A percentile compares a stretch with the other conserved stretches of the same genome.
Evolutionary conservation across 1,139 yeast genomes (phyloP).

Genomic region (Yamadazyma siamensis): DNA sequence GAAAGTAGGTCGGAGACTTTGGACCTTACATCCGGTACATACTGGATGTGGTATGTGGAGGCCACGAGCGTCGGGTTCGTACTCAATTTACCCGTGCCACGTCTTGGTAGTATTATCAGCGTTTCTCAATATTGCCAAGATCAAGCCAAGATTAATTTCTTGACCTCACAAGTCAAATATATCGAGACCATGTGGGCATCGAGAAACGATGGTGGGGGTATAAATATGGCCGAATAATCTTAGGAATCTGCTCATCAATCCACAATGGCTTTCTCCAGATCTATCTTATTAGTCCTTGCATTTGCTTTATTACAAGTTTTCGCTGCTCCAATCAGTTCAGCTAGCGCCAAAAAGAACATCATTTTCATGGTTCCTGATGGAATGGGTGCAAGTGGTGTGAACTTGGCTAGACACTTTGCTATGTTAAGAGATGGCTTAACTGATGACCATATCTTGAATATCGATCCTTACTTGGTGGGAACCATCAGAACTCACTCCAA

Average conservation of each 20-base stretch:
- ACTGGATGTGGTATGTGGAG: no score
- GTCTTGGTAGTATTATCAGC: no score
- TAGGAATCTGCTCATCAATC: not conserved
- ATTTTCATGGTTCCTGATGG: conserved; percentile 91
- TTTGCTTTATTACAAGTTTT: conserved; percentile 9
- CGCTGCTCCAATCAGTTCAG: conserved; percentile 5
- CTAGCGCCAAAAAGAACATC: conserved; percentile 40
- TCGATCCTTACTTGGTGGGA: conserved; percentile 72
- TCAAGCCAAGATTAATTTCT: no score
- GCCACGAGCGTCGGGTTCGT: no score
- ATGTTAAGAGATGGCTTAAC: conserved; percentile 54
- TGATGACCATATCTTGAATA: conserved; percentile 46
- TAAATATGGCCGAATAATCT: no score
- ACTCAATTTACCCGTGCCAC: no score
- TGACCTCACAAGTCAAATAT: no score
- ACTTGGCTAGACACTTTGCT: conserved; percentile 67
- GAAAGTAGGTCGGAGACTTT: no score
- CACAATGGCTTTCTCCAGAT: conserved; percentile 8
- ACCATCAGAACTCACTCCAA: conserved; percentile 75
- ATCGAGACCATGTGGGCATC: no score
- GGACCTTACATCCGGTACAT: no score
- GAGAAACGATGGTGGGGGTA: no score
- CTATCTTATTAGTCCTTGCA: conserved; percentile 9
- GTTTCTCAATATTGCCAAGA: no score
- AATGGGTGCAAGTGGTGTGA: conserved; percentile 83